Base-by-base conservation (phyloP, 1,284 basidiomycete genomes). In the Kalmanozyma brasiliensis region DNA sequence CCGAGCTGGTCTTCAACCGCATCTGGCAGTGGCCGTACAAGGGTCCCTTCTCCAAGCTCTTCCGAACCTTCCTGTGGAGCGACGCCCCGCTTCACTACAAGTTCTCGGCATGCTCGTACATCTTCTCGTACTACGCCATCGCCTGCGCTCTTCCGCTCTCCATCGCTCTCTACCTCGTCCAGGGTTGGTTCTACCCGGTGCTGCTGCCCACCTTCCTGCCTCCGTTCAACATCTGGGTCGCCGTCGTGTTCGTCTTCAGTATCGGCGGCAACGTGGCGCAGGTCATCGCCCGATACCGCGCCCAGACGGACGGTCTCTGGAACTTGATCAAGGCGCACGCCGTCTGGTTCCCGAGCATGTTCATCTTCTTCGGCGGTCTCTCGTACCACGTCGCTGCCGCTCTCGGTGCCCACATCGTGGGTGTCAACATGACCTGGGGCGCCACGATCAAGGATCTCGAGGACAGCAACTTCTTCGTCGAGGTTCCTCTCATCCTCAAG, bases 341-440 rank as follows among this genome's bases (percentile, higher is more conserved):
- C 58, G 88, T 86, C 36, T 92, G 90, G 89, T 78, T 90, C 24
- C 90, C 90, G 1, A 90, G 90, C 86, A 43, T 59, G 47, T 7
- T 53, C 26, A 71, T 60, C 58, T 58, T 65, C 56, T 26, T 73
- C 29, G 47, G 45, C 4, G 73, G 72, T 4, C 34, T 75, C 0
- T 62, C 73, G n/a, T 70, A 44, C 51, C 70, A 73, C 56, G 86
- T 93, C 35, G 85, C 88, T 4, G 85, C 87, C 32, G 90, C 91
- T 0, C 84, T 93, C 19, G 85, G 91, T n/a, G 88, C 90, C 0
- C 92, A 94, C 80, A 62, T 91, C 52, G 88, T 92, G 82, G 90
- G 90, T 3, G 91, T 91, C 83, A 88, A 93, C 82, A 93, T 93
- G 85, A 87, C 86, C 10, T 92, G 90, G 90, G 87, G 59, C 8